These are phyloP conservation scores for Backusella liffmaniae DNA, from an alignment of 192 early-diverging fungal genomes.

Conservation along the genomic window DNA sequence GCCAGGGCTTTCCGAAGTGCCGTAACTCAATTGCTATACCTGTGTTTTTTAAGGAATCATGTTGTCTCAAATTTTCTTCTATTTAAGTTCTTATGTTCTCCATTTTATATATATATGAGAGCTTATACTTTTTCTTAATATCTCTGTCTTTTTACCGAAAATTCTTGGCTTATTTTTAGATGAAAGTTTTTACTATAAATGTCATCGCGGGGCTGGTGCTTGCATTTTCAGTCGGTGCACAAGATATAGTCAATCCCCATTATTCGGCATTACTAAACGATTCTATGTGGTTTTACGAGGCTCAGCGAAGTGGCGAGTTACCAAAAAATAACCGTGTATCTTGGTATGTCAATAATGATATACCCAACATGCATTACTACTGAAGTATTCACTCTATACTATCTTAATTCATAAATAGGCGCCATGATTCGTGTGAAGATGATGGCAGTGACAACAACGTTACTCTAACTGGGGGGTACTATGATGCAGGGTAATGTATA, in stretches of 20 bases:
- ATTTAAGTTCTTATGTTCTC: background rate
- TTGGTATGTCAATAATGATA: conserved; percentile 25
- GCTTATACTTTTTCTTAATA: background rate
- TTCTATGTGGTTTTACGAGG: conserved; percentile 47
- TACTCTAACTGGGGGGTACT: conserved; percentile 15
- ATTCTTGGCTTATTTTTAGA: background rate
- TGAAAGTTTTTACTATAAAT: background rate
- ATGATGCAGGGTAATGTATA: conserved; percentile 12
- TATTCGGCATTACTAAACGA: conserved; percentile 33
- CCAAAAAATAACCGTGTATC: conserved; percentile 41
- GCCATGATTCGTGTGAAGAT: conserved; percentile 5
- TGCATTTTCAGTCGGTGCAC: background rate
- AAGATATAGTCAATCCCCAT: conserved; percentile 11
- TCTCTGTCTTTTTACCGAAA: background rate
- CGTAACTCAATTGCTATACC: background rate
- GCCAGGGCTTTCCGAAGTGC: background rate
- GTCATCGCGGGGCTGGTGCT: background rate
- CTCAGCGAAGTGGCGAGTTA: conserved; percentile 43
- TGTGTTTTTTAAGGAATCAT: background rate
- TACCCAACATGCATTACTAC: background rate
- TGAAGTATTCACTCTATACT: background rate
- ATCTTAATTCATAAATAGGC: background rate
- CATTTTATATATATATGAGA: background rate
- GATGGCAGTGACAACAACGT: conserved; percentile 15
- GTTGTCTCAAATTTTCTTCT: background rate